Percentiles rank a stretch among this genome's conserved stretches.
phyloP scores from a whole-genome alignment of 345 rosid genomes.

The Firmiana major region DNA sequence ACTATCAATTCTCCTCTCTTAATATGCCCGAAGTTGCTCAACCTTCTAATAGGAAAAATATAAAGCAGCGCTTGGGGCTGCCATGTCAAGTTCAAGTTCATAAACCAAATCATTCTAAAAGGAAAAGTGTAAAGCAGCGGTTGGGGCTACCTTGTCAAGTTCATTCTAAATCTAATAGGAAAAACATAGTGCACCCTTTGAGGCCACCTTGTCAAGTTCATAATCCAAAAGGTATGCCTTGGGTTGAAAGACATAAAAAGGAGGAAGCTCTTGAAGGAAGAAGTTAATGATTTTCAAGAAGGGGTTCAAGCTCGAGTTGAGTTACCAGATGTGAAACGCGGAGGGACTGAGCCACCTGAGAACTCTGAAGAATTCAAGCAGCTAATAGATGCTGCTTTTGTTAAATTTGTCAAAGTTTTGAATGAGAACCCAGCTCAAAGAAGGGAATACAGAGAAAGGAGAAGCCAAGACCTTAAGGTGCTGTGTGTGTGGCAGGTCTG shows the following conservation, averaged over 20 bases:
- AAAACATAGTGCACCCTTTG: constrained; percentile 16
- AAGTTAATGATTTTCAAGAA: constrained; percentile 13
- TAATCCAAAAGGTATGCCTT: constrained; percentile 16
- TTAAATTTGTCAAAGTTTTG: constrained; percentile 42
- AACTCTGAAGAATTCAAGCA: constrained; percentile 38
- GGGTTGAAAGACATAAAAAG: constrained; percentile 17
- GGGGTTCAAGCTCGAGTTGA: constrained; percentile 16
- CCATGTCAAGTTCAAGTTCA: too few relatives aligned
- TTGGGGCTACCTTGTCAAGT: constrained; percentile 8
- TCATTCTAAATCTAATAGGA: neutral
- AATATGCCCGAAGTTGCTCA: neutral
- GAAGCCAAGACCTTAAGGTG: constrained; percentile 33
- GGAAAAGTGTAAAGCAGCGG: constrained; percentile 12
- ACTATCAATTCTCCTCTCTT: constrained; percentile 3
- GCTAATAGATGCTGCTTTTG: constrained; percentile 32
- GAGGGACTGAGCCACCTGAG: constrained; percentile 27
- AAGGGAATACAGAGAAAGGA: constrained; percentile 33
- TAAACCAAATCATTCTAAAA: too few relatives aligned
- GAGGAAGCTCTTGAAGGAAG: constrained; percentile 21
- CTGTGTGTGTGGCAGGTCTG: constrained; percentile 50
- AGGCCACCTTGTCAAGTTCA: constrained; percentile 8
- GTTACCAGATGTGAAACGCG: neutral
- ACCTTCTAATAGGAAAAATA: constrained; percentile 5
- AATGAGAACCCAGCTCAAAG: constrained; percentile 40
- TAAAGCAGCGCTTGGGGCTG: too few relatives aligned